Percentiles rank a stretch among this genome's conserved stretches.
Conservation (phyloP, 495 filamentous ascomycete genomes). For the Podospora pseudoanserina region DNA sequence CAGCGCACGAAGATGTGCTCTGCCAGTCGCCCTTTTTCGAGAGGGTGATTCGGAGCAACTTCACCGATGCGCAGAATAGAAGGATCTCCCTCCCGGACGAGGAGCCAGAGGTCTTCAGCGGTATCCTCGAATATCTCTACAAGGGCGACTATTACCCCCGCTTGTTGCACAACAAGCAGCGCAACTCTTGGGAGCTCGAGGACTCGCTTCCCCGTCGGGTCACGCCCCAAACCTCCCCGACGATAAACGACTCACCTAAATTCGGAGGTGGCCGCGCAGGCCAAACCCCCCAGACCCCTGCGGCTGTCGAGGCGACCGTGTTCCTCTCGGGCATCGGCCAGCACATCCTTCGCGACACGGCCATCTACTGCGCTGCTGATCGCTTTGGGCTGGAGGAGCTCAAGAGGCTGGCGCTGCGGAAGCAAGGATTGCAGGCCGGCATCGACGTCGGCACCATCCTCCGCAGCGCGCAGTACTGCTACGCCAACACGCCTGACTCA, state of each 20-base stretch:
- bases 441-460: conserved; percentile 85
- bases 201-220: conserved; percentile 42
- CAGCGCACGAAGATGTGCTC: conserved; percentile 85
- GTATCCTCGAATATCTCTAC: conserved; percentile 89
- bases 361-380: conserved; percentile 86
- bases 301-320: conserved; percentile 70
- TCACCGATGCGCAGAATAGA: conserved; percentile 59
- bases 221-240: conserved; percentile 34
- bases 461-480: conserved; percentile 85
- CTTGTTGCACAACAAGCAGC: conserved; percentile 64
- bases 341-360: conserved; percentile 79
- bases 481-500: conserved; percentile 87
- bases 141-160: conserved; percentile 89
- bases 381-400: conserved; percentile 81
- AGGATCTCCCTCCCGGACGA: conserved; percentile 78
- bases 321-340: conserved; percentile 62
- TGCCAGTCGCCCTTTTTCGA: conserved; percentile 78
- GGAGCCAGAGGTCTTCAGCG: conserved; percentile 85
- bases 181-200: conserved; percentile 71
- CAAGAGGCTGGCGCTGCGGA: conserved; percentile 81
- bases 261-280: conserved; percentile 53
- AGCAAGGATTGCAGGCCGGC: conserved; percentile 83
- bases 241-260: conserved; percentile 36
- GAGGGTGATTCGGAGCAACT: conserved; percentile 56
- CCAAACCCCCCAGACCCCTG: conserved; percentile 31